Evolutionary conservation across 306 rosid genomes (phyloP).

Genomic region (Castanea sativa): DNA sequence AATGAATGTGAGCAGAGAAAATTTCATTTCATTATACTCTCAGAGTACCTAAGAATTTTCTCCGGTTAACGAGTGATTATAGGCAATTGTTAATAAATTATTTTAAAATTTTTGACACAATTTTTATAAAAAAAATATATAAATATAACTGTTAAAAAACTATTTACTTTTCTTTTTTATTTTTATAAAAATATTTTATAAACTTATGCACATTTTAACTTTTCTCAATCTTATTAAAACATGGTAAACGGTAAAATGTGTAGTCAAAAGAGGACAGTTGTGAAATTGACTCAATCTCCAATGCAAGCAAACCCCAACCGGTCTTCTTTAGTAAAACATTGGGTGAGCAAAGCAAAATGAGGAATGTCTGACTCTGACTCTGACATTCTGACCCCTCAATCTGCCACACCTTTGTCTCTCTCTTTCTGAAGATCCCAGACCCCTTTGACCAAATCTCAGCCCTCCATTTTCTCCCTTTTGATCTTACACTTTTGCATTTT

Average conservation of each 20-base stretch:
- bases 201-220: no score
- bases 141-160: no score
- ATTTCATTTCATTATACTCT: no score
- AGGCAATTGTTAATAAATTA: no score
- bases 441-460: conserved; percentile 61
- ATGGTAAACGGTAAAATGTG: conserved; percentile 11
- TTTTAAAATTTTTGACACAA: no score
- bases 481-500: neutral
- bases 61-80: no score
- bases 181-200: no score
- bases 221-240: neutral
- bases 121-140: no score
- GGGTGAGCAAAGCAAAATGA: conserved; percentile 40
- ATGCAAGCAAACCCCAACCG: conserved; percentile 36
- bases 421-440: conserved; percentile 29
- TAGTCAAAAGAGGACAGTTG: neutral
- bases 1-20: rapidly evolving
- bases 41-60: rapidly evolving
- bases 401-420: conserved; percentile 24
- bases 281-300: conserved; percentile 28
- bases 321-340: conserved; percentile 29
- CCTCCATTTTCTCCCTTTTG: conserved; percentile 30
- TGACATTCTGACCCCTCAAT: conserved; percentile 46
- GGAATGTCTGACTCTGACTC: conserved; percentile 61
- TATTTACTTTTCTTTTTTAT: no score